Percentiles rank a stretch among this genome's conserved stretches.
These are phyloP conservation scores for Oehlia diaphana DNA, from an alignment of 192 early-diverging fungal species.

Conservation along the genomic window DNA sequence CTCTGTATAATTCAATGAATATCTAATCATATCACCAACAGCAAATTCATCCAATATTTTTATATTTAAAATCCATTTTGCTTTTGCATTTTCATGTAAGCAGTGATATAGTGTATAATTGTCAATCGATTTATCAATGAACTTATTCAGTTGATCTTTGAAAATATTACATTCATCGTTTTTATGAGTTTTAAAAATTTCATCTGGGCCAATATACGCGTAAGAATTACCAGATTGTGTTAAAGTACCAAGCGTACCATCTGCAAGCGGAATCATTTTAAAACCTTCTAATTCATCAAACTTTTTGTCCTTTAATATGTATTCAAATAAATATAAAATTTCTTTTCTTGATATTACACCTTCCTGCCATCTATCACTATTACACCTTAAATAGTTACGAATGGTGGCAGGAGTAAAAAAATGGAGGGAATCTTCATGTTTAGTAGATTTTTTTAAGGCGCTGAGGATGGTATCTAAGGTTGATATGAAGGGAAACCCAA, in stretches of 20 bases:
- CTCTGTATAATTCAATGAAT: background rate
- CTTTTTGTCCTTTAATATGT: background rate
- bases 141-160: background rate
- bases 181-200: background rate
- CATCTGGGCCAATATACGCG: background rate
- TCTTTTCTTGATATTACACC: background rate
- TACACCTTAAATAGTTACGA: background rate
- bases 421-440: background rate
- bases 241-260: background rate
- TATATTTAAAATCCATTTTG: background rate
- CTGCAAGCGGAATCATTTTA: background rate
- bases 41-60: background rate
- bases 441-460: background rate
- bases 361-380: background rate
- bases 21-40: background rate
- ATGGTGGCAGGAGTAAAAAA: background rate
- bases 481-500: background rate
- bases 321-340: background rate
- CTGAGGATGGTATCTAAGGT: background rate
- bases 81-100: background rate
- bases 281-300: background rate
- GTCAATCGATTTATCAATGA: background rate
- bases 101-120: background rate
- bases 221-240: background rate
- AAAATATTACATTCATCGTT: background rate